Conservation (phyloP, 2,329 filamentous ascomycete species). For the Diaporthe ampelina region DNA sequence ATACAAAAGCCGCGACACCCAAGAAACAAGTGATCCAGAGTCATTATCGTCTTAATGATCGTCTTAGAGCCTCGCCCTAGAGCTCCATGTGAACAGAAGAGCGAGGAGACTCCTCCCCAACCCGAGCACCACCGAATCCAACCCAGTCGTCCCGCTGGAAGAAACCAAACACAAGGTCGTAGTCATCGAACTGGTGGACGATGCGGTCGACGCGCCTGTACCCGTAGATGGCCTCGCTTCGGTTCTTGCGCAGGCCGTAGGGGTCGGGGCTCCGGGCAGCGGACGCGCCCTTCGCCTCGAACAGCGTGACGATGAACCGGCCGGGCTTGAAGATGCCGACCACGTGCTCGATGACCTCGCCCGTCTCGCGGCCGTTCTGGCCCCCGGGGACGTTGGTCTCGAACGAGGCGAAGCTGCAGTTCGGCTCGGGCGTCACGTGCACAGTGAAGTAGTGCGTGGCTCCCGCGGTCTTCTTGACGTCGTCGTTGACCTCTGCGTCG, state of each 20-base stretch:
- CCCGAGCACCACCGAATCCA: conserved; percentile 65
- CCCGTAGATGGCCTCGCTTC: conserved; percentile 84
- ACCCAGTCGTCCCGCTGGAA: conserved; percentile 90
- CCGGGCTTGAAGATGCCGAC: conserved; percentile 97
- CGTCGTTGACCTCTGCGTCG: conserved; percentile 55
- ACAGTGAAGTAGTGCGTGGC: conserved; percentile 95
- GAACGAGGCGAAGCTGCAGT: conserved; percentile 98
- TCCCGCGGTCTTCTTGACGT: conserved; percentile 53
- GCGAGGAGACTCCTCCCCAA: conserved; percentile 61
- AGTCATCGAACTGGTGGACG: conserved; percentile 97
- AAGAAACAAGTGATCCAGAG: background rate
- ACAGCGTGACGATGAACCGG: conserved; percentile 97
- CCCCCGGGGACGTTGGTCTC: conserved; percentile 96
- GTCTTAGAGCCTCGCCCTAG: background rate
- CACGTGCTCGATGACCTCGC: conserved; percentile 92
- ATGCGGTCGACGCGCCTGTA: conserved; percentile 94
- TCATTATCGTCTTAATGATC: background rate
- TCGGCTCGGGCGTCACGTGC: conserved; percentile 95
- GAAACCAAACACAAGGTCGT: conserved; percentile 96
- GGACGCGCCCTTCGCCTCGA: conserved; percentile 82
- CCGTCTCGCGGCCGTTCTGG: conserved; percentile 88
- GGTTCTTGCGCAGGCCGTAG: conserved; percentile 57
- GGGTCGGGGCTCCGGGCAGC: conserved; percentile 53
- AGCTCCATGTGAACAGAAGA: conserved; percentile 14
- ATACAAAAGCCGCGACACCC: background rate